Conservation (phyloP, 73 alveolate genomes). For the Paramecium sonneborni region DNA sequence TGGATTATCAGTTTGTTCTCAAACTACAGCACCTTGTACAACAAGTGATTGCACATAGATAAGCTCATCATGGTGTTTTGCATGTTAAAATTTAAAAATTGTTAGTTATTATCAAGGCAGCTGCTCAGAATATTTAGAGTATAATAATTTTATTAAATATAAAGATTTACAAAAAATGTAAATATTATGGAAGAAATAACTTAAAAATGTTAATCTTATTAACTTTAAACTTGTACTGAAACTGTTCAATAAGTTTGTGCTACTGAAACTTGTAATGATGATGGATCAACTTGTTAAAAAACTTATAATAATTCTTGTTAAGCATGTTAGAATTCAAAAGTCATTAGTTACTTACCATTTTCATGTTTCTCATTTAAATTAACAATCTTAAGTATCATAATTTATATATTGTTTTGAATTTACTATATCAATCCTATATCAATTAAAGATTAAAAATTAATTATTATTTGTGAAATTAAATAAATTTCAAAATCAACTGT, state of each 20-base stretch:
- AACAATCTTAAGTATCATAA: too few relatives aligned
- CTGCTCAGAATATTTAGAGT: neutral
- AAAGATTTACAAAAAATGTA: too few relatives aligned
- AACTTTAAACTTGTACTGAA: too few relatives aligned
- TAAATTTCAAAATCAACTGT: neutral
- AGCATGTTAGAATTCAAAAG: neutral
- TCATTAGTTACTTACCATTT: too few relatives aligned
- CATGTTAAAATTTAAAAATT: neutral
- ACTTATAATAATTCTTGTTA: neutral
- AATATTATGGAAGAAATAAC: neutral
- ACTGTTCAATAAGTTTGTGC: neutral
- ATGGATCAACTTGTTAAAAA: neutral
- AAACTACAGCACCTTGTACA: neutral
- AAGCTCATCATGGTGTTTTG: neutral
- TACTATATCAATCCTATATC: too few relatives aligned
- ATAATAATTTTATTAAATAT: neutral
- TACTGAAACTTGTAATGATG: neutral
- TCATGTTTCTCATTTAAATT: too few relatives aligned
- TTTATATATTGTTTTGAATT: too few relatives aligned
- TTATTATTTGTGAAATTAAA: neutral
- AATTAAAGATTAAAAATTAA: too few relatives aligned
- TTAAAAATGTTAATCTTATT: too few relatives aligned
- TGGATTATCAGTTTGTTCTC: neutral
- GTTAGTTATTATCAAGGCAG: neutral
- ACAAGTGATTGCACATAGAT: neutral